These are phyloP conservation scores for Mycena galericulata DNA, from an alignment of 768 basidiomycete species.

Conservation along the genomic window DNA sequence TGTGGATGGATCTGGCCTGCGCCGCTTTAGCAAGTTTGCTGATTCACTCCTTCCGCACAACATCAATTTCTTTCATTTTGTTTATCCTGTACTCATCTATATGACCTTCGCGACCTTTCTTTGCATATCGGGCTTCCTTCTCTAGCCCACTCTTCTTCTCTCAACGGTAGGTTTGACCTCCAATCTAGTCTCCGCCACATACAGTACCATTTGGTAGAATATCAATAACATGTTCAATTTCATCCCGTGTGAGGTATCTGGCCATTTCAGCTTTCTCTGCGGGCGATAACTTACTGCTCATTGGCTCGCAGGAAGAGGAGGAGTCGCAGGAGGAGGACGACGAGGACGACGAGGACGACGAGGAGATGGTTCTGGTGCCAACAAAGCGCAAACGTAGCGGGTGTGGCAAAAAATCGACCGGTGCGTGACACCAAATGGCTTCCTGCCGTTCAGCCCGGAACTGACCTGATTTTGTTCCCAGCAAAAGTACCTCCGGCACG, in stretches of 20 bases:
- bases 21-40: too few species aligned
- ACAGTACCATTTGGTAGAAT: neutral
- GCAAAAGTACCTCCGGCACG: neutral
- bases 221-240: neutral
- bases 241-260: neutral
- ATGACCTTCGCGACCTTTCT: too few species aligned
- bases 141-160: too few species aligned
- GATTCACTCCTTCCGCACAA: too few species aligned
- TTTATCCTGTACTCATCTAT: too few species aligned
- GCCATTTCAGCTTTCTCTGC: neutral
- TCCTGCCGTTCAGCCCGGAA: neutral
- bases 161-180: too few species aligned
- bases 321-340: neutral
- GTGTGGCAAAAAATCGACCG: neutral
- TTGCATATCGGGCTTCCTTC: too few species aligned
- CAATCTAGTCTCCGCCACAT: too few species aligned
- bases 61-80: too few species aligned
- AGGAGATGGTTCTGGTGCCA: neutral
- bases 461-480: neutral
- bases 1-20: too few species aligned
- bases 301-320: neutral
- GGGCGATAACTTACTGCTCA: too few species aligned
- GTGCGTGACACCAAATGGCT: neutral
- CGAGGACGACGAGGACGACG: neutral
- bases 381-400: neutral